phyloP scores from a whole-genome alignment of 1,139 yeast species.

The Torulaspora globosa region DNA sequence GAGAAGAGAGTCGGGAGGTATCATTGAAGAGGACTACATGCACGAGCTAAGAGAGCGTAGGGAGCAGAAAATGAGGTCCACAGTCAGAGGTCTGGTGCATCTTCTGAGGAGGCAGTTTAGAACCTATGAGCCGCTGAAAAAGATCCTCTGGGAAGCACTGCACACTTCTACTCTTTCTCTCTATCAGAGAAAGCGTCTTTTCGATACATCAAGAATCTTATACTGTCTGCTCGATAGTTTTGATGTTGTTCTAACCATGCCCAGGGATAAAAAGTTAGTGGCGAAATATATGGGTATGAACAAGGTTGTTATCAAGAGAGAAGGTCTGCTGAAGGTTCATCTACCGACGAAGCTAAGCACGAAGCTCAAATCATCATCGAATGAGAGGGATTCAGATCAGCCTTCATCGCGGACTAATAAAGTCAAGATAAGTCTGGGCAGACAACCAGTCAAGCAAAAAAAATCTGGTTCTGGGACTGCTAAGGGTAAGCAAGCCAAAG shows the following conservation, averaged over 20 bases:
- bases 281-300: conserved; percentile 44
- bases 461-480: conserved; percentile 10
- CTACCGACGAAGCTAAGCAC: conserved; percentile 22
- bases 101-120: conserved; percentile 62
- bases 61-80: conserved; percentile 43
- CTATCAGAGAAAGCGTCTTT: conserved; percentile 57
- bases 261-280: conserved; percentile 62
- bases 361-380: conserved; percentile 7
- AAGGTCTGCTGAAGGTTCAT: conserved; percentile 38
- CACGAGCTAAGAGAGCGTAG: conserved; percentile 47
- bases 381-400: neutral
- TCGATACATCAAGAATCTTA: conserved; percentile 62
- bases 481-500: conserved; percentile 16
- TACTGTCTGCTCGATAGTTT: conserved; percentile 62
- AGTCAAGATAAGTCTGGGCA: conserved; percentile 16
- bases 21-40: conserved; percentile 48
- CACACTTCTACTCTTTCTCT: conserved; percentile 58
- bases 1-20: conserved; percentile 44
- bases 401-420: conserved; percentile 13
- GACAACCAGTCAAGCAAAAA: conserved; percentile 14
- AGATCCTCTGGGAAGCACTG: conserved; percentile 65
- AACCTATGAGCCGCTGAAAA: conserved; percentile 57
- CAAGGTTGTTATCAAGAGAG: conserved; percentile 36
- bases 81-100: conserved; percentile 49
- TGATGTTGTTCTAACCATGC: conserved; percentile 58